phyloP scores from a whole-genome alignment of 1,139 yeast species.

The Magnusiomyces tetraspermus region DNA sequence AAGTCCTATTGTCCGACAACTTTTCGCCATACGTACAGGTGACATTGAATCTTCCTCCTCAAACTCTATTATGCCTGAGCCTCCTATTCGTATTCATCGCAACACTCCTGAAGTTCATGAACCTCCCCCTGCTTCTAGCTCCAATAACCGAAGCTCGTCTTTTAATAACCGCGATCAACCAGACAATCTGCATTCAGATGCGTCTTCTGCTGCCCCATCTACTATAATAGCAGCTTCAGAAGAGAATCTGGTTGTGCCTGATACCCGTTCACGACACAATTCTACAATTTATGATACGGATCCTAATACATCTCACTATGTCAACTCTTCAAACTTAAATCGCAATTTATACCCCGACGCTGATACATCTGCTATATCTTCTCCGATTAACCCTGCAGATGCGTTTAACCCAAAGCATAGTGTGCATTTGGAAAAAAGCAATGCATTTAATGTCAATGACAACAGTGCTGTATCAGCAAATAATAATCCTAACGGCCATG shows the following conservation, averaged over 20 bases:
- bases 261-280: not conserved
- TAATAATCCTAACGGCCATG: not conserved
- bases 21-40: conserved; percentile 63
- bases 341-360: not conserved
- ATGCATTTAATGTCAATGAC: not conserved
- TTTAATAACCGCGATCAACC: not conserved
- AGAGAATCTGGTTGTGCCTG: not conserved
- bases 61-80: conserved; percentile 37
- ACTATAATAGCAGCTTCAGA: conserved; percentile 32
- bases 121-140: not conserved
- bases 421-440: not conserved
- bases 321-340: not conserved
- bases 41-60: conserved; percentile 42
- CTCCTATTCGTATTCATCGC: conserved; percentile 17
- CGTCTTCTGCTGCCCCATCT: conserved; percentile 36
- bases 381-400: not conserved
- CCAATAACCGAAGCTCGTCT: not conserved
- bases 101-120: conserved; percentile 2
- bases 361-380: not conserved
- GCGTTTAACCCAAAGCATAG: not conserved
- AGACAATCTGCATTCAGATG: not conserved
- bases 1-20: conserved; percentile 50
- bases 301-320: too few species aligned
- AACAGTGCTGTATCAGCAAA: not conserved
- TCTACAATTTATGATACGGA: too few species aligned